phyloP scores from a whole-genome alignment of 2,329 filamentous ascomycete species.

The Colletotrichum chlorophyti region DNA sequence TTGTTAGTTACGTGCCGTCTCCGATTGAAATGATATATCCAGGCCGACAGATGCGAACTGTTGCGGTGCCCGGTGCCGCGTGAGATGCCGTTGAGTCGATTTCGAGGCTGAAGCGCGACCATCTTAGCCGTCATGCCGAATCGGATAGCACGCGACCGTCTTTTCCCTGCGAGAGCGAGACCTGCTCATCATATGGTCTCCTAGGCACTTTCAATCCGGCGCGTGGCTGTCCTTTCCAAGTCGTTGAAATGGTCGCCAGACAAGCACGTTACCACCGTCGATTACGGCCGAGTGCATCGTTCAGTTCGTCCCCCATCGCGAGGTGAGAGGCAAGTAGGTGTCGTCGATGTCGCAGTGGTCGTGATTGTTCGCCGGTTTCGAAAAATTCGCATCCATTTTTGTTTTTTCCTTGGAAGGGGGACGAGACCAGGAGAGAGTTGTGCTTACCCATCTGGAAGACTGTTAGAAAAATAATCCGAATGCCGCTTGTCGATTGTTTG shows the following conservation, averaged over 20 bases:
- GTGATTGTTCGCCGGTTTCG: no score
- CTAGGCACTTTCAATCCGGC: no score
- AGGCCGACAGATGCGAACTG: not conserved
- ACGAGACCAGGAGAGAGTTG: constrained; percentile 14
- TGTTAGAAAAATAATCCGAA: constrained; percentile 45
- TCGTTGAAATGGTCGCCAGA: no score
- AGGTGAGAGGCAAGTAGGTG: no score
- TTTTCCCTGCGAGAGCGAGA: not conserved
- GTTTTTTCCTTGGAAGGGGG: no score
- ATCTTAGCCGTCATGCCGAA: not conserved
- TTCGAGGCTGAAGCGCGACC: not conserved
- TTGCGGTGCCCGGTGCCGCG: not conserved
- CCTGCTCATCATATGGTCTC: not conserved
- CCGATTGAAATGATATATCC: not conserved
- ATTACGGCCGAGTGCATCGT: no score
- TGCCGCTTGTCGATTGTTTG: not conserved
- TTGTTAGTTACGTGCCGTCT: constrained; percentile 38
- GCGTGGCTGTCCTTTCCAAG: no score
- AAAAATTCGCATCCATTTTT: constrained; percentile 11
- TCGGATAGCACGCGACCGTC: no score
- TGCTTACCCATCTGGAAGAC: constrained; percentile 66
- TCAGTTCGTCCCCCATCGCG: no score
- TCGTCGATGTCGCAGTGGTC: constrained; percentile 1
- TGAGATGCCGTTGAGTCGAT: not conserved
- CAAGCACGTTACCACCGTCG: not conserved